Percentiles rank a stretch among this genome's conserved stretches.
Conservation (phyloP, 2,329 filamentous ascomycete genomes). For the Sclerotinia minor region DNA sequence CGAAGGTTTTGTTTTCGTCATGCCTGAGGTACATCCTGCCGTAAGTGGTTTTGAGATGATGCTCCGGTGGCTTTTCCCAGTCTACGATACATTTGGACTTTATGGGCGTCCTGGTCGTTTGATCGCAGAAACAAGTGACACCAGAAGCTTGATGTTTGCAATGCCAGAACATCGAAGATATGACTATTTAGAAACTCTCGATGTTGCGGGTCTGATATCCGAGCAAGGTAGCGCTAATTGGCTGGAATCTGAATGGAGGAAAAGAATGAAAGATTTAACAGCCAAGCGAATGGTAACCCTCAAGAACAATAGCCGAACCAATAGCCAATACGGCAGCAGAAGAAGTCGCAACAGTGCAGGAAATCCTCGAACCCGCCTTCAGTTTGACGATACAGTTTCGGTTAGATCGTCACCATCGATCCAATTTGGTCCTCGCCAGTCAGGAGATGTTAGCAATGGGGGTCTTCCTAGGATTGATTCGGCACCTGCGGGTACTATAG, state of each 20-base stretch:
- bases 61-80: slow-evolving; percentile 86
- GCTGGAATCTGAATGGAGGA: slow-evolving; percentile 88
- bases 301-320: slow-evolving; percentile 45
- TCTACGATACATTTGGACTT: slow-evolving; percentile 87
- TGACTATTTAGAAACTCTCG: slow-evolving; percentile 85
- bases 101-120: slow-evolving; percentile 88
- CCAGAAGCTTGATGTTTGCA: slow-evolving; percentile 94
- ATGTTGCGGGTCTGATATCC: slow-evolving; percentile 78
- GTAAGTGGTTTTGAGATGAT: slow-evolving; percentile 95
- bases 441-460: slow-evolving; percentile 23
- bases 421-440: slow-evolving; percentile 35
- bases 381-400: slow-evolving; percentile 56
- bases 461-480: slow-evolving; percentile 50
- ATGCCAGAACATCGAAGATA: slow-evolving; percentile 88
- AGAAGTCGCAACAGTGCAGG: slow-evolving; percentile 58
- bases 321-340: slow-evolving; percentile 55
- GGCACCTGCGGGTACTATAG: slow-evolving; percentile 47
- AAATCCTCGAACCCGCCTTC: slow-evolving; percentile 52
- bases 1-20: slow-evolving; percentile 95
- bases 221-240: slow-evolving; percentile 74
- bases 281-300: slow-evolving; percentile 71
- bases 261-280: slow-evolving; percentile 84
- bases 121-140: slow-evolving; percentile 82
- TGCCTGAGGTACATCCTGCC: slow-evolving; percentile 92
- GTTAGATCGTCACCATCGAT: slow-evolving; percentile 54